phyloP scores from a whole-genome alignment of 306 rosid genomes.

The Prunus campanulata region DNA sequence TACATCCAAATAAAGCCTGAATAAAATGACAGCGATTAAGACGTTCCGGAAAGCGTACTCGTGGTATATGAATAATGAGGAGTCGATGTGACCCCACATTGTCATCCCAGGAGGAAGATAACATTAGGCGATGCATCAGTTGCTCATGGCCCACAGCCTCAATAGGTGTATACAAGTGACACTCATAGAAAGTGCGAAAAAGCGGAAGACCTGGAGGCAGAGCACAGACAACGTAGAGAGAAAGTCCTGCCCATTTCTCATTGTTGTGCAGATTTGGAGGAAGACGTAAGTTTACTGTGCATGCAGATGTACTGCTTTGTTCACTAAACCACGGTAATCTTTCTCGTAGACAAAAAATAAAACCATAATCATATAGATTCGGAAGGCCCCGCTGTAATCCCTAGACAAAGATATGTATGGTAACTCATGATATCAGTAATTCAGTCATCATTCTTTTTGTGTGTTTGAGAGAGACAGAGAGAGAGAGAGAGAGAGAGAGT shows the following conservation, averaged over 20 bases:
- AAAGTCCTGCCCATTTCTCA: conserved; percentile 6
- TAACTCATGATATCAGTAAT: background rate
- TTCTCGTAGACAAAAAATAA: background rate
- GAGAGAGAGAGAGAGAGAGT: too few relatives aligned
- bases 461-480: background rate
- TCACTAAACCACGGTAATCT: background rate
- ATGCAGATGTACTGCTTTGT: background rate
- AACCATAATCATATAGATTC: background rate
- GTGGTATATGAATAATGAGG: conserved; percentile 7
- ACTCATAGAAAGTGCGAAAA: background rate
- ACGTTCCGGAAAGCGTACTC: background rate
- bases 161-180: background rate
- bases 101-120: rapidly evolving
- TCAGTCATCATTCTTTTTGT: background rate
- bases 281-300: background rate
- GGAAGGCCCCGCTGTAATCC: background rate
- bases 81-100: background rate
- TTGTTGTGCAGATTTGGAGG: background rate
- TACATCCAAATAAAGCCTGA: background rate
- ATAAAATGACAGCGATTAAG: conserved; percentile 8
- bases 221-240: background rate
- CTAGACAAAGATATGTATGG: background rate
- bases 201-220: background rate
- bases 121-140: background rate
- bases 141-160: background rate